Evolutionary conservation across 1,284 basidiomycete species (phyloP).

Genomic region (Melampsora medusae): DNA sequence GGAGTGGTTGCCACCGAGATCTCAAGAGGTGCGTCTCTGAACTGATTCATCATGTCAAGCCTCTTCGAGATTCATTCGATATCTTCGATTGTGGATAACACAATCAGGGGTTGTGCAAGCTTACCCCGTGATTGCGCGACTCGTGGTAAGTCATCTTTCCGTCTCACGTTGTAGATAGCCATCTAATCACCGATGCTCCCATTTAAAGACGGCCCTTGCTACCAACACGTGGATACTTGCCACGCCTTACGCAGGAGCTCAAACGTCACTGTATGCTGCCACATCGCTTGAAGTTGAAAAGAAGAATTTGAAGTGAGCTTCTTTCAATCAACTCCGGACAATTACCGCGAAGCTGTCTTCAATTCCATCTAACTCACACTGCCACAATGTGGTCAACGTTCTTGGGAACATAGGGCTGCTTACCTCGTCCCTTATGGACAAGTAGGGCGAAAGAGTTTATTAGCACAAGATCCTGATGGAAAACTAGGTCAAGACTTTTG

Average conservation of each 20-base stretch:
- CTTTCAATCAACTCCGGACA: neutral
- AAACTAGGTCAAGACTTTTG: constrained; percentile 21
- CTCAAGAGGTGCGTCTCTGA: constrained; percentile 34
- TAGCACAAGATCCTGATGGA: constrained; percentile 19
- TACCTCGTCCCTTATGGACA: constrained; percentile 35
- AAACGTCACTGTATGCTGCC: constrained; percentile 53
- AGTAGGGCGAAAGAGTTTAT: neutral
- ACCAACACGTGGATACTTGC: constrained; percentile 26
- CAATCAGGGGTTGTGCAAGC: neutral
- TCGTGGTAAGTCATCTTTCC: neutral
- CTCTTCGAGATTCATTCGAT: neutral
- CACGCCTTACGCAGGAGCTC: constrained; percentile 50
- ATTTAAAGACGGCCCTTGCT: neutral
- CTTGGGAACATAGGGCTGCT: constrained; percentile 5
- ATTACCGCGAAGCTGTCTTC: too few species aligned
- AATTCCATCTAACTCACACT: too few species aligned
- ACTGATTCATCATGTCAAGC: neutral
- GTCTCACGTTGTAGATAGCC: neutral
- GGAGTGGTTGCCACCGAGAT: constrained; percentile 47
- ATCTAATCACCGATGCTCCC: neutral
- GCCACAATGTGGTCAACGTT: neutral
- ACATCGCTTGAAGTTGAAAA: constrained; percentile 50
- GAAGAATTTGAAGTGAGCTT: constrained; percentile 41
- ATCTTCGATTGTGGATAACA: neutral
- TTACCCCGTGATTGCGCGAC: neutral